Evolutionary conservation across 2,329 filamentous ascomycete genomes (phyloP), one percentile per base, ranked within the genome.

Genomic region (Cyphellophora attinorum): DNA sequence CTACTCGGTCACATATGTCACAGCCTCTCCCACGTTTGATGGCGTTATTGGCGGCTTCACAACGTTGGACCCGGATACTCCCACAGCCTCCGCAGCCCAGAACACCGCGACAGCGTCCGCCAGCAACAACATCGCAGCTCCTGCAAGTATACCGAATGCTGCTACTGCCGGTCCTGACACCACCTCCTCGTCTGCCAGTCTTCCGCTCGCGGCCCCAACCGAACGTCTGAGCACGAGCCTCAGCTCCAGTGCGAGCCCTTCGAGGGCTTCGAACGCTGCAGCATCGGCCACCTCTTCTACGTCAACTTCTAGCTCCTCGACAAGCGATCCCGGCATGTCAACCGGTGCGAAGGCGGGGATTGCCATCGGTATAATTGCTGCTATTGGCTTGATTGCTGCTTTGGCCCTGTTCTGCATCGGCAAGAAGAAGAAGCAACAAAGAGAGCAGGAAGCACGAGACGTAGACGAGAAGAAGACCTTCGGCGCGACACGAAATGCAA

Each of bases 291-390:
- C 31, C 11, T 29, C 34, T 15, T 33, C 35, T 11, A 31, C 31
- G 25, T 39, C 35, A 5, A 33, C 12, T 18, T 15, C 14, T 15
- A 25, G 31, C 19, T 39, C 37, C 19, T 19, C 41, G 33, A 42
- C 54, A 12, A 40, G 46, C 11, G 53, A 57, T n/a, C 40, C 42
- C 12, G 64, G 62, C 11, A 50, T 70, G 40, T 58, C 60, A 2
- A 51, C 53, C 11, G 63, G 62, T 33, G 65, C 61, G 18, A 91
- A 85, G 59, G 88, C 85, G 28, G 91, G 91, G 40, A 73, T 95
- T 42, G 85, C 81, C 5, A 78, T 95, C 53, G 88, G 86, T 51
- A 75, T 93, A 31, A 60, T 95, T 19, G 67, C 80, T 5, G 74
- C 74, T 31, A 49, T 94, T 16, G 72, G 79, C 19, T 58, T 79